Percentiles rank a stretch among this genome's conserved stretches.
Evolutionary conservation across 2,329 filamentous ascomycete species (phyloP).

Genomic region (Arthrocladium fulminans): DNA sequence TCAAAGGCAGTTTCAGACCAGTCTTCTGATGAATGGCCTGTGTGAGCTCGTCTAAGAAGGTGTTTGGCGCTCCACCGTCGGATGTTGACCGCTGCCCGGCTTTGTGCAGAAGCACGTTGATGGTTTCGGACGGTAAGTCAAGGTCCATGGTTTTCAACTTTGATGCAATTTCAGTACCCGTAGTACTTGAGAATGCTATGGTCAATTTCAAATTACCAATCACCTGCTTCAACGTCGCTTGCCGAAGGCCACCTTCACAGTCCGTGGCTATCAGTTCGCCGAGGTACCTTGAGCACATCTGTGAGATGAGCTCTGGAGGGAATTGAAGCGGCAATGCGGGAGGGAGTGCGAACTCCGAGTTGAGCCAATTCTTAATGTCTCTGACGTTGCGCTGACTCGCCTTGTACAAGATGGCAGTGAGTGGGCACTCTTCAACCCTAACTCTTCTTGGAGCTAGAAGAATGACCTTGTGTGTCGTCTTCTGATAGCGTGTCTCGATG

Average conservation of each 20-base stretch:
- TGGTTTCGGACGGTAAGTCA: constrained; percentile 12
- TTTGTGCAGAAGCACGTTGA: constrained; percentile 7
- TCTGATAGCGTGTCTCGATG: constrained; percentile 3
- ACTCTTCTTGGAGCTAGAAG: background rate
- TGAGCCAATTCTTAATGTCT: constrained; percentile 4
- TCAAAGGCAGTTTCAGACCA: constrained; percentile 8
- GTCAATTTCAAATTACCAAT: constrained; percentile 18
- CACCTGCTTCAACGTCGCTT: constrained; percentile 7
- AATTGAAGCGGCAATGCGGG: background rate
- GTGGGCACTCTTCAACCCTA: background rate
- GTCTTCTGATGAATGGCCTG: constrained; percentile 10
- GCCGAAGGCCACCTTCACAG: background rate
- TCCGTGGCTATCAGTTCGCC: background rate
- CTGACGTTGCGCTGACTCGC: background rate
- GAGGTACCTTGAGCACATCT: constrained; percentile 3
- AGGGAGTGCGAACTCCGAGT: constrained; percentile 1
- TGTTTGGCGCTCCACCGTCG: background rate
- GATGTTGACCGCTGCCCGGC: background rate
- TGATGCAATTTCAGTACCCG: constrained; percentile 13
- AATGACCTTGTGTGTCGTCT: background rate
- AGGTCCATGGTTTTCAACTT: constrained; percentile 18
- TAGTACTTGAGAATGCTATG: constrained; percentile 11
- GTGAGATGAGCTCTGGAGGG: background rate
- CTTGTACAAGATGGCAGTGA: background rate
- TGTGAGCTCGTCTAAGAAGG: constrained; percentile 12